These are phyloP conservation scores for Vickermania spadyakhi DNA, from an alignment of 208 protist species.

Conservation along the genomic window DNA sequence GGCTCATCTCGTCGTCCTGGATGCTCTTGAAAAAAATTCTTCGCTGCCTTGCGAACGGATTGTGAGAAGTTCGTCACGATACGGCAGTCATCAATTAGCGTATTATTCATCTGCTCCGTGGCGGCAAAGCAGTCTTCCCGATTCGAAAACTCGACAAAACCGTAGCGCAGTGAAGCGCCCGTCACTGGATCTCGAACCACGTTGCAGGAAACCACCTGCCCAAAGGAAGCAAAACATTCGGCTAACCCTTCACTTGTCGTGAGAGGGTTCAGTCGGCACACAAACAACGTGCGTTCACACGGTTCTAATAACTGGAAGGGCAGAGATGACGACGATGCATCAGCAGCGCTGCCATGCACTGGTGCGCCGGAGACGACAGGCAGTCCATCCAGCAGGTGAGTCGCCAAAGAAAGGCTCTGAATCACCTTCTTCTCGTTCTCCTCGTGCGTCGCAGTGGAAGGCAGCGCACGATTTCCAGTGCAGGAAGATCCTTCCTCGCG, in stretches of 20 bases:
- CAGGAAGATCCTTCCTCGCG: not conserved
- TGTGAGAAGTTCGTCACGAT: constrained; percentile 98
- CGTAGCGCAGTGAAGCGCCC: constrained; percentile 92
- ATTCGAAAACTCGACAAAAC: constrained; percentile 97
- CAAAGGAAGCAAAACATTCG: constrained; percentile 95
- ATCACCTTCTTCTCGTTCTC: constrained; percentile 57
- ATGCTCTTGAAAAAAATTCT: no score
- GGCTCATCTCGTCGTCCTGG: no score
- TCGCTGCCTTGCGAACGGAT: constrained; percentile 89
- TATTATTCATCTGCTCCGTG: constrained; percentile 97
- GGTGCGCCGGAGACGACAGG: constrained; percentile 85
- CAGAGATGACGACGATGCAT: not conserved
- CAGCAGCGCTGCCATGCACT: not conserved
- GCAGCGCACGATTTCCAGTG: no score
- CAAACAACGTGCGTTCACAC: constrained; percentile 98
- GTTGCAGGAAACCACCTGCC: constrained; percentile 80
- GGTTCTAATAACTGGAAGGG: constrained; percentile 58
- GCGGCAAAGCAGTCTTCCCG: constrained; percentile 85
- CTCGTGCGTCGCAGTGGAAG: constrained; percentile 10
- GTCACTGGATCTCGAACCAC: constrained; percentile 65
- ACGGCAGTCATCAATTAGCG: constrained; percentile 96
- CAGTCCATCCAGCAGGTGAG: constrained; percentile 95
- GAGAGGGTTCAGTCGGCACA: constrained; percentile 97
- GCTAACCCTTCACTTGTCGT: constrained; percentile 93
- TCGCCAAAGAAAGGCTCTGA: constrained; percentile 73